Base-by-base conservation (phyloP, 1,139 yeast genomes). In the Yamadazyma jaroonii region DNA sequence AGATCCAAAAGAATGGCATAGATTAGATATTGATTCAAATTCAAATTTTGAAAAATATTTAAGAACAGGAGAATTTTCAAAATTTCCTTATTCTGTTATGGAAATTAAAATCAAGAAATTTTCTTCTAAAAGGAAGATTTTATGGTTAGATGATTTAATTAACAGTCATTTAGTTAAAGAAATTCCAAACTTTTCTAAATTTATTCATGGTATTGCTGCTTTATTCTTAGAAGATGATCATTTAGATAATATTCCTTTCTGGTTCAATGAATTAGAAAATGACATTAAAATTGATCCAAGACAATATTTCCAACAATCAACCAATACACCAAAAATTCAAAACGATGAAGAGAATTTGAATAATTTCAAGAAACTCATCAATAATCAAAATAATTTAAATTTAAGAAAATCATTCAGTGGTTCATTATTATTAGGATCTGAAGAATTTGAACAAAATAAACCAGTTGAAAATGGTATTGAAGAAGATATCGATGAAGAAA, bases 21-120 rank as follows among this genome's bases (percentile, higher is more conserved):
- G 97, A 58, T 72, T 81, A 37, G 97, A 92, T 59, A 79, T 92
- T 43, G 98, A 92, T 62, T 79, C 87, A 29, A 74, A 81, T 41
- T 71, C 74, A 10, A 78, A 85, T 52, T 89, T 94, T 24, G 75
- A 79, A 53, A 77, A 81, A 32, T 73, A 83, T 40, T 72, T 92
- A 52, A 78, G 97, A 61, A 82, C 84, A 53, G 96, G 96, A 32
- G 98, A 92, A 62, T 86, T 65, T 53, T 63, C 81, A 35, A 81
- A 86, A 56, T 92, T 92, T 64, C 97, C 97, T 10, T 88, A 84
- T 57, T 79, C 95, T 9, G 92, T 89, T 8, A 80, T 92, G 84
- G 98, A 92, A 58, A 82, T 92, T 48, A 85, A 88, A 49, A 75
- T 85, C 42, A 78, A 81, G 48, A 79, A 71, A 58, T 59, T 72